Percentiles rank a stretch among this genome's conserved stretches.
Conservation (phyloP, 2,329 filamentous ascomycete genomes). For the Chaetomium strumarium region DNA sequence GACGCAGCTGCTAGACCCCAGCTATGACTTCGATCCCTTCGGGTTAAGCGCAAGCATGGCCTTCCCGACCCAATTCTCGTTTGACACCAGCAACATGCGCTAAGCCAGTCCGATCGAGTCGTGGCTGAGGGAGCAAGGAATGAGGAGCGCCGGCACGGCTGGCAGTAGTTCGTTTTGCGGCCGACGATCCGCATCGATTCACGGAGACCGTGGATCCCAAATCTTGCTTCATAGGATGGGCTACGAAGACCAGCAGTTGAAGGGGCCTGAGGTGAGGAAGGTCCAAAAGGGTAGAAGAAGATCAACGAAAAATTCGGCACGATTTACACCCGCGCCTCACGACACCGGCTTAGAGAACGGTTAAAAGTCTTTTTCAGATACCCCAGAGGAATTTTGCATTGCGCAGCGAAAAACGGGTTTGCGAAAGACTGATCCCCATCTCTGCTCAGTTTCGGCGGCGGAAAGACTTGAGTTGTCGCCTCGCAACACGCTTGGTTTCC, state of each 20-base stretch:
- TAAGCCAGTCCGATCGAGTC: slow-evolving; percentile 16
- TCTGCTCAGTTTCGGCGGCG: background rate
- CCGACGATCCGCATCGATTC: background rate
- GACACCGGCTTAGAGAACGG: slow-evolving; percentile 12
- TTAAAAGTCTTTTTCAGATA: slow-evolving; percentile 21
- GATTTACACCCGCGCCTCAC: background rate
- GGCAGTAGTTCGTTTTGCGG: too few relatives aligned
- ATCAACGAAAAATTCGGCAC: background rate
- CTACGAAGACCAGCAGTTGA: background rate
- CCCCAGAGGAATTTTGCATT: slow-evolving; percentile 24
- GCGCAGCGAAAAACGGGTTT: slow-evolving; percentile 8
- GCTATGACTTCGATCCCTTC: slow-evolving; percentile 89
- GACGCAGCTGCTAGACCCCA: slow-evolving; percentile 65
- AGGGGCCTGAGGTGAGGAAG: background rate
- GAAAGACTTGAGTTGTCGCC: background rate
- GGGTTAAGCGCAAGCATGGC: slow-evolving; percentile 92
- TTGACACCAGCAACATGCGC: slow-evolving; percentile 55
- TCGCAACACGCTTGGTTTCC: background rate
- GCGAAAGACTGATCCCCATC: background rate
- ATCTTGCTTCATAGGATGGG: background rate
- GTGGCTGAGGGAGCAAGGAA: background rate
- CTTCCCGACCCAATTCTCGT: slow-evolving; percentile 78
- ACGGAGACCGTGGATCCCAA: background rate
- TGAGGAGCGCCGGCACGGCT: background rate
- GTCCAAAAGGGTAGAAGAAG: background rate